Evolutionary conservation across 768 basidiomycete genomes (phyloP), one percentile per base, ranked within the genome.

Genomic region (Podaxis sp.): DNA sequence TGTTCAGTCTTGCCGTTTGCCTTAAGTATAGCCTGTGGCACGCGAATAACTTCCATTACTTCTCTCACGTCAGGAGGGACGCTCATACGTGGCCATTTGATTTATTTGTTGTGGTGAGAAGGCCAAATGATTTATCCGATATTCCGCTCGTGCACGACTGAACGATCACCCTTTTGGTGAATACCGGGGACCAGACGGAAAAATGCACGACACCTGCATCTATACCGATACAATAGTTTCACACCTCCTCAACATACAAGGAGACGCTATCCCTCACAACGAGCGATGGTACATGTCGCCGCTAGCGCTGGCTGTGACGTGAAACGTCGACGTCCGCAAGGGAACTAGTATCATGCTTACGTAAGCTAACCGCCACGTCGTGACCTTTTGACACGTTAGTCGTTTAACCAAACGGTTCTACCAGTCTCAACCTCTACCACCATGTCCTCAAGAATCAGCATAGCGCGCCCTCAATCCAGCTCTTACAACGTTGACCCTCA

Each of bases 391-490:
- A 79, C 77, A 80, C 77, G 76, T 77, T 76, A 78, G 68, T 60
- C 56, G 61, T 33, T 67, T 64, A 52, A 59, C 56, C 63, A 52
- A 52, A 63, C 49, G 54, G 68, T 67, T 68, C 61, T 58, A 54
- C 58, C 66, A 54, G 68, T 66, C 66, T 65, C 66, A 59, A 66
- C 68, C 68, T 69, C 48, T 39, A 70, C 76, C 73, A 75, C 79
- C 75, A 93, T 93, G 90, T 83, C 90, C 70, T 90, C 90, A 69
- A 87, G 92, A 75, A 93, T 93, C 74, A 89, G 77, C 76, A 90
- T 93, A 65, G 87, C 84, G 66, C 92, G 91, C 69, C 91, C 92
- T 38, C 82, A 83, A 69, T 67, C 82, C 33, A 73, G 80, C 68
- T 79, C 75, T 63, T 92, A 82, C 77, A 87, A 79, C 63, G 73